Percentiles rank a stretch among this genome's conserved stretches.
phyloP scores from a whole-genome alignment of 2,329 filamentous ascomycete species.

The Venturia oleaginea region DNA sequence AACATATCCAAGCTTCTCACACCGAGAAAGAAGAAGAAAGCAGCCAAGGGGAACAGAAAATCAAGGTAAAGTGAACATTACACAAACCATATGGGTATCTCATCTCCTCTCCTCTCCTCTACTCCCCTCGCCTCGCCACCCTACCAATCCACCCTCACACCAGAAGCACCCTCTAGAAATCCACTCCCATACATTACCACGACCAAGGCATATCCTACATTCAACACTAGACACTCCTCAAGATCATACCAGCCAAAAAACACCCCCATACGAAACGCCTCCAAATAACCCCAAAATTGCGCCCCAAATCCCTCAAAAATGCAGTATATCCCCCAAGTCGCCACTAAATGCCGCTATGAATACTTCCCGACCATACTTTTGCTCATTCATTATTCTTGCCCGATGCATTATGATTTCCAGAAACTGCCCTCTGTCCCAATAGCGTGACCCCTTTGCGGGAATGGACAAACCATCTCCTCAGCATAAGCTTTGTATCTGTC shows the following conservation, averaged over 20 bases:
- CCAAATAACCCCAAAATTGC: no score
- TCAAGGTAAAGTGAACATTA: not conserved
- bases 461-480: slow-evolving; percentile 7
- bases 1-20: no score
- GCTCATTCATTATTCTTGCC: not conserved
- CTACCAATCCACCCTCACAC: not conserved
- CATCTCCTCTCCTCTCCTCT: not conserved
- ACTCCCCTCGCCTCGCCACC: not conserved
- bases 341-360: not conserved
- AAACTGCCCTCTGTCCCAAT: not conserved
- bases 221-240: not conserved
- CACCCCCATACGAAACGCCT: no score
- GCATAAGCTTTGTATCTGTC: slow-evolving; percentile 10
- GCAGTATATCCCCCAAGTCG: not conserved
- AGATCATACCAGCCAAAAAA: no score
- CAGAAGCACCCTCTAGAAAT: not conserved
- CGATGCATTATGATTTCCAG: not conserved
- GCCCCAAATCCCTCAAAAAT: no score
- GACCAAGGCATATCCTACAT: not conserved
- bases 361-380: no score
- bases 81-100: not conserved
- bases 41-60: not conserved
- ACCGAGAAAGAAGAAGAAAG: no score
- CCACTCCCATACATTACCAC: not conserved
- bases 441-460: not conserved